Percentiles rank a stretch among this genome's conserved stretches.
These are phyloP conservation scores for Xylaria sp. DNA, from an alignment of 2,329 filamentous ascomycete species.

Conservation along the genomic window DNA sequence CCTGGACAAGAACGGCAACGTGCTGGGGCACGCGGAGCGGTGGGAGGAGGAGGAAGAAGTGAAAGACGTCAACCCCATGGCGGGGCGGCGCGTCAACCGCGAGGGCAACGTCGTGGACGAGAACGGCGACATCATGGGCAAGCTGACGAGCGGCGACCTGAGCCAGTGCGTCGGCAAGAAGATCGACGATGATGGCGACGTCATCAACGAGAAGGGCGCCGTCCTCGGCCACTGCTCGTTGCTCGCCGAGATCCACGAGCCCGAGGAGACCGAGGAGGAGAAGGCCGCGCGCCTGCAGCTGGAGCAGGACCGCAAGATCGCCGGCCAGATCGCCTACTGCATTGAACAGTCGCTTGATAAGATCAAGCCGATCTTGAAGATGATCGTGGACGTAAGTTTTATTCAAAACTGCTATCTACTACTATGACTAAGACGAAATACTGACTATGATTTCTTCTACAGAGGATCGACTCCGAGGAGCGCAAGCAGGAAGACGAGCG, in stretches of 20 bases:
- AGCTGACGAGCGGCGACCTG: conserved; percentile 68
- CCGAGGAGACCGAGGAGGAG: conserved; percentile 60
- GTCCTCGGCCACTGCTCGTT: conserved; percentile 70
- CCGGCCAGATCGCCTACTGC: conserved; percentile 71
- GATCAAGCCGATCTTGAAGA: conserved; percentile 81
- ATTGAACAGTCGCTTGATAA: conserved; percentile 81
- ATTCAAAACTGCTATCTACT: background rate
- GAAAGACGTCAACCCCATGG: conserved; percentile 55
- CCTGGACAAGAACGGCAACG: conserved; percentile 72
- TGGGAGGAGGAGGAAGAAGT: conserved; percentile 60
- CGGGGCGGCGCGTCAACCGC: conserved; percentile 58
- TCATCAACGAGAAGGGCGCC: conserved; percentile 69
- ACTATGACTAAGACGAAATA: background rate
- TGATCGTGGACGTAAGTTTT: conserved; percentile 73
- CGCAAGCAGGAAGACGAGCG: conserved; percentile 82
- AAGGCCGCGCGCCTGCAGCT: conserved; percentile 58
- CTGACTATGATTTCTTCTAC: conserved; percentile 35
- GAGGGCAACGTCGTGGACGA: conserved; percentile 62
- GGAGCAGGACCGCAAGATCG: conserved; percentile 74
- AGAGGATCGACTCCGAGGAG: conserved; percentile 80
- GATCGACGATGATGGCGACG: conserved; percentile 71
- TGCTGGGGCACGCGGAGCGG: conserved; percentile 60
- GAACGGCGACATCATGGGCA: conserved; percentile 64
- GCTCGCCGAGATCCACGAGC: conserved; percentile 59
- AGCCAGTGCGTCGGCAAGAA: conserved; percentile 68